Evolutionary conservation across 1,139 yeast species (phyloP).

Genomic region (Candida labiduridarum): DNA sequence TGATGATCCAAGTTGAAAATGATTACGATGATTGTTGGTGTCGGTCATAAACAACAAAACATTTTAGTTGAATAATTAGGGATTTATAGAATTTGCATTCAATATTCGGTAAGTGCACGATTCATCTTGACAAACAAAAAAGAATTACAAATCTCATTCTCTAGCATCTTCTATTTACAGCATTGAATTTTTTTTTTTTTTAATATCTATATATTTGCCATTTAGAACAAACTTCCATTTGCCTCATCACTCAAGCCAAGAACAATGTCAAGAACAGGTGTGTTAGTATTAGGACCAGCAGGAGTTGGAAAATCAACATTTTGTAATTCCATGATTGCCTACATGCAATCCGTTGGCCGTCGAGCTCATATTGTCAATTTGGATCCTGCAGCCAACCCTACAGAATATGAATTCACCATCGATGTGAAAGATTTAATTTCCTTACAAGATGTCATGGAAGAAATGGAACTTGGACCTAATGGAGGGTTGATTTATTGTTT

Average conservation of each 20-base stretch:
- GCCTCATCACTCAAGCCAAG: neutral
- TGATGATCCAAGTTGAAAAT: conserved; percentile 62
- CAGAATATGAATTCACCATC: conserved; percentile 86
- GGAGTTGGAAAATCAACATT: conserved; percentile 96
- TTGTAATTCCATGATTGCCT: conserved; percentile 82
- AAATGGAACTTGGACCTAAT: conserved; percentile 90
- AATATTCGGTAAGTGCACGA: conserved; percentile 4
- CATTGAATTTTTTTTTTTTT: neutral
- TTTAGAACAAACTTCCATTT: neutral
- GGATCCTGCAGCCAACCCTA: conserved; percentile 97
- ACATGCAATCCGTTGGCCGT: conserved; percentile 89
- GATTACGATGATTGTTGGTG: conserved; percentile 67
- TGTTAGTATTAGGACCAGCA: conserved; percentile 95
- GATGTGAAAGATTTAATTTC: conserved; percentile 92
- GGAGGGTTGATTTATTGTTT: conserved; percentile 94
- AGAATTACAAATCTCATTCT: neutral
- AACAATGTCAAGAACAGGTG: conserved; percentile 90
- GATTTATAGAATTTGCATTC: neutral
- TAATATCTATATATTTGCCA: neutral
- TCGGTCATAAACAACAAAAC: conserved; percentile 17
- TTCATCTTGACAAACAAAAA: conserved; percentile 1
- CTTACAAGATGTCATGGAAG: conserved; percentile 96
- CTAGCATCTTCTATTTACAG: neutral
- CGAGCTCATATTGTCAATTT: conserved; percentile 92
- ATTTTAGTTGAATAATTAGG: neutral